These are phyloP conservation scores for Pyronema omphalodes DNA, from an alignment of 495 filamentous ascomycete genomes.

Conservation along the genomic window DNA sequence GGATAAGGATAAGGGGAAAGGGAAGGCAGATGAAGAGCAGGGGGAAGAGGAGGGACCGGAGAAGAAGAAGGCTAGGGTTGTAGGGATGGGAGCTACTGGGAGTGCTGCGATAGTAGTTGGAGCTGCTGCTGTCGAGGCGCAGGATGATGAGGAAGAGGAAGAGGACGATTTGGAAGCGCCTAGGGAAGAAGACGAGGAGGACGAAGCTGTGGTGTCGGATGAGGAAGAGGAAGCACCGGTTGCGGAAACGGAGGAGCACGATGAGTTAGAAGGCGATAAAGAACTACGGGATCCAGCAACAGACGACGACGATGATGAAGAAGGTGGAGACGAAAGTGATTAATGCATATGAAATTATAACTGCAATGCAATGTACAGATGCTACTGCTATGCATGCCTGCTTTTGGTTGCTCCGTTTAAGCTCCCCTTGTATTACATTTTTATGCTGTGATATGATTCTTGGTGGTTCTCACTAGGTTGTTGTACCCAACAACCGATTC, in stretches of 20 bases:
- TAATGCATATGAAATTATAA: background rate
- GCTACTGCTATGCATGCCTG: too few relatives aligned
- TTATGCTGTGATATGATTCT: too few relatives aligned
- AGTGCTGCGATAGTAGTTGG: background rate
- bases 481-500: background rate
- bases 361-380: too few relatives aligned
- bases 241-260: background rate
- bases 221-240: constrained; percentile 4
- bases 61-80: constrained; percentile 3
- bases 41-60: background rate
- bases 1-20: background rate
- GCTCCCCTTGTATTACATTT: too few relatives aligned
- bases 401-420: too few relatives aligned
- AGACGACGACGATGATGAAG: constrained; percentile 14
- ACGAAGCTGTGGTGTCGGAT: constrained; percentile 1
- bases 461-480: too few relatives aligned
- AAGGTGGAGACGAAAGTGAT: constrained; percentile 19
- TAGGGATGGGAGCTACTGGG: constrained; percentile 7
- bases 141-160: constrained; percentile 9
- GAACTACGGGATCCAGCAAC: background rate
- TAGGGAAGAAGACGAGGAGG: constrained; percentile 5
- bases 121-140: background rate
- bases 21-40: background rate
- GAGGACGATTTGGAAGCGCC: constrained; percentile 14
- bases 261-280: background rate